These are phyloP conservation scores for Crepidotus variabilis DNA, from an alignment of 768 basidiomycete genomes.

Conservation along the genomic window DNA sequence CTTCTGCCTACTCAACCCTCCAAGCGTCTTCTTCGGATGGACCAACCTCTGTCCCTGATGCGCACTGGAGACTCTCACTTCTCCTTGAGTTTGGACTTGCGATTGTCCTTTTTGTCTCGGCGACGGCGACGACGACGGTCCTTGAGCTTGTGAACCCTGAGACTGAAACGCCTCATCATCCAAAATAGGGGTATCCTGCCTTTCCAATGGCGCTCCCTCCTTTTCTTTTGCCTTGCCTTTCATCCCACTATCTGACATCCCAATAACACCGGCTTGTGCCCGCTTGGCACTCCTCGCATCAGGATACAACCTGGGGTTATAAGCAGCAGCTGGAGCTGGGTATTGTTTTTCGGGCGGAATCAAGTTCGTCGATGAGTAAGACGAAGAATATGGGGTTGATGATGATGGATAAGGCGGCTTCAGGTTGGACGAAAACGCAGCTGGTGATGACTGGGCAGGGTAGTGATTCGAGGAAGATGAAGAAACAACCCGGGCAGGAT, in stretches of 20 bases:
- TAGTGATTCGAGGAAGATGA: too few relatives aligned
- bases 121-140: neutral
- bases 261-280: slow-evolving; percentile 16
- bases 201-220: neutral
- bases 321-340: slow-evolving; percentile 31
- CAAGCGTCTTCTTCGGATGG: slow-evolving; percentile 16
- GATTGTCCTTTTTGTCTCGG: too few relatives aligned
- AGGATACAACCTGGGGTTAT: slow-evolving; percentile 32
- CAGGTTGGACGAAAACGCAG: too few relatives aligned
- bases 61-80: neutral
- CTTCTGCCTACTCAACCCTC: slow-evolving; percentile 28
- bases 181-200: slow-evolving; percentile 19
- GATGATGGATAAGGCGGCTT: neutral
- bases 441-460: too few relatives aligned
- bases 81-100: neutral
- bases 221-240: too few relatives aligned
- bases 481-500: too few relatives aligned
- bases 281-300: slow-evolving; percentile 29
- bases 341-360: slow-evolving; percentile 28
- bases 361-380: neutral
- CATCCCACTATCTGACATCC: neutral
- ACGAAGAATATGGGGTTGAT: neutral
- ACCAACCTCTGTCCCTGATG: slow-evolving; percentile 9
- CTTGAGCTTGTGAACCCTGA: slow-evolving; percentile 6
- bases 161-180: slow-evolving; percentile 15